phyloP scores from a whole-genome alignment of 352 stramenopile genomes.

The Phytophthora constricta region DNA sequence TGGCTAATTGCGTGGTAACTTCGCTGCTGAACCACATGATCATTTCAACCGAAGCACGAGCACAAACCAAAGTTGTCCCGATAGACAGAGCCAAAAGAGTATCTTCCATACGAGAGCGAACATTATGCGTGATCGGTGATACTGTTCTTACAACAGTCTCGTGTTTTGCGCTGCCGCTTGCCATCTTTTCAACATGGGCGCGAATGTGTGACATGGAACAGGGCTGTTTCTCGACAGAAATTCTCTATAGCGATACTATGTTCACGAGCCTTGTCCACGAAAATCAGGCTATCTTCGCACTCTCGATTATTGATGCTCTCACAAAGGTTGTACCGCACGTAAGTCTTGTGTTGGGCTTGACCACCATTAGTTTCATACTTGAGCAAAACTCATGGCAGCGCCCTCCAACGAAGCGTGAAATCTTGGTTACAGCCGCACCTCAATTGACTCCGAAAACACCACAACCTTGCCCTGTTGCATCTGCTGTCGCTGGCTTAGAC shows the following conservation, averaged over 20 bases:
- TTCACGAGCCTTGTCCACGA: conserved; percentile 54
- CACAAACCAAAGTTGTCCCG: not conserved
- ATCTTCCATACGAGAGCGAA: conserved; percentile 11
- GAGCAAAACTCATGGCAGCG: conserved; percentile 2
- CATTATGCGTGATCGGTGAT: conserved; percentile 23
- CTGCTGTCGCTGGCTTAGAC: no score
- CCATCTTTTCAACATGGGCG: conserved; percentile 8
- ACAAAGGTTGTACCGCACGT: conserved; percentile 37
- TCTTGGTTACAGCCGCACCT: no score
- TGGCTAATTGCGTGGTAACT: not conserved
- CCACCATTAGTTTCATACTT: conserved; percentile 31
- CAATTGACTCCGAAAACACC: no score
- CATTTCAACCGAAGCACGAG: not conserved
- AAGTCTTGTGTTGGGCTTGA: conserved; percentile 33
- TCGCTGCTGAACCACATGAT: not conserved
- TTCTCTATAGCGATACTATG: conserved; percentile 44
- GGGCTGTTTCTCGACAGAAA: conserved; percentile 28
- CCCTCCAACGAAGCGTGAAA: no score
- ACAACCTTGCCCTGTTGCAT: no score
- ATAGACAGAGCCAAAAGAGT: not conserved
- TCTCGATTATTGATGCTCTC: conserved; percentile 19
- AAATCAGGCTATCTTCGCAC: conserved; percentile 41
- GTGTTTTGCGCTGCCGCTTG: conserved; percentile 6
- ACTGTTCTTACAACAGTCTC: not conserved
- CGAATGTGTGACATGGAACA: conserved; percentile 27